Base-by-base conservation (phyloP, 1,284 basidiomycete genomes). In the Cystobasidium sp. region DNA sequence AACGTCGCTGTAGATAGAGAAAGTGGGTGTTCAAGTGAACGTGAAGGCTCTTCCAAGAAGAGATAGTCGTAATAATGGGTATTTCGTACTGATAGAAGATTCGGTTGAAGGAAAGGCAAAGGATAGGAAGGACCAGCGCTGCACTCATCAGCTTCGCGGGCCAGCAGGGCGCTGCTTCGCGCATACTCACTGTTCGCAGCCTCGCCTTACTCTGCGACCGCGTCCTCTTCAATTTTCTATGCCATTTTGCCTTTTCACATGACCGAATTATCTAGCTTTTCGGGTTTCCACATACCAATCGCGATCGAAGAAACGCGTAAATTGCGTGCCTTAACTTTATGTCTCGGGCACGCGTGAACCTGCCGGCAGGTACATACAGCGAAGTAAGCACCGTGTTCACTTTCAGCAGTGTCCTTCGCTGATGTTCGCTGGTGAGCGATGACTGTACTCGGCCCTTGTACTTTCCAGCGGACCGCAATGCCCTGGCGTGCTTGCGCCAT, bases 1-100 rank as follows among this genome's bases (percentile, higher is more conserved):
- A 24, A 24, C 18, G 64, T 37, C 44, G 64, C n/a, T 16, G 52
- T 46, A 31, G 37, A 18, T 52, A 68, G 55, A 49, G 66, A 68
- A 59, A 68, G 66, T 68, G 66, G 66, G 66, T 68, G 55, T 66
- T 66, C 64, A 66, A 66, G 64, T 41, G 64, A 66, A 66, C 64
- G 64, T 66, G 64, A 66, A 66, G 64, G 31, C 64, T 66, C 64
- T 66, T 66, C 64, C 64, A 66, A 66, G 64, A 66, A 66, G 64
- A 66, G 64, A 41, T 51, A 24, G 64, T 53, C 22, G 47, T 20
- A 52, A 20, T 37, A 16, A 49, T 53, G 8, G 37, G n/a, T 52
- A 39, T 37, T 51, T 51, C 64, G 64, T 66, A 66, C 49, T 53
- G 31, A 66, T 7, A 16, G 47, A 37, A 65, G 62, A 43, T 41